Base-by-base conservation (phyloP, 2,329 filamentous ascomycete genomes). In the Fusarium sp. region DNA sequence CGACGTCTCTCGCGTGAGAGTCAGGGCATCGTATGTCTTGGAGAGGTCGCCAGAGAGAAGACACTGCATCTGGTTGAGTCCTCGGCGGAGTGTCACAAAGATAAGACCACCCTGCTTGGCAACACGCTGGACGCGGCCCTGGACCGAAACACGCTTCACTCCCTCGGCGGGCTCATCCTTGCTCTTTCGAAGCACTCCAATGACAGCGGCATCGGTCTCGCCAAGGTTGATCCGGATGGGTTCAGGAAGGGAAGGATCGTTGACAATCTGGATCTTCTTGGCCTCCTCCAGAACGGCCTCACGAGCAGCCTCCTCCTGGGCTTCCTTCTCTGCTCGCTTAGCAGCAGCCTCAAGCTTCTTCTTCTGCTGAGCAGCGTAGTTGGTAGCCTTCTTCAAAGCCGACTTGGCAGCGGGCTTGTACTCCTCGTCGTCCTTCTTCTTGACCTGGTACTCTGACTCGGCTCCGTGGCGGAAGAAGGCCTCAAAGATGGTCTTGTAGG, bases 11-110 rank as follows among this genome's bases (percentile, higher is more conserved):
- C 93, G 91, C 35, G 94, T 94, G 77, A 98, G 90, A 27, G 93
- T 95, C 77, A 97, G 87, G 71, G 94, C 94, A 80, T 97, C 95
- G 86, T 97, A 97, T n/a, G 94, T 96, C 87, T 95, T 95, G 76
- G 94, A 93, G 78, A 98, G 88, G 73, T 95, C 89, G 66, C 95
- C 95, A 4, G 76, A 75, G 20, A 78, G 56, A 4, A 78, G 66
- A 13, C 73, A 72, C 86, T 98, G 95, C 82, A 98, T 88, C 80
- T 92, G 92, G 64, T 77, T 77, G 80, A 95, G 93, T 68, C 96
- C 95, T 80, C 97, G 94, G 74, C 92, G 88, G 70, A 98, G 87
- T 18, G 93, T 96, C 79, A 98, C 88, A 84, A 98, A 98, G 66
- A 95, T 91, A 71, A 95, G 89, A 78, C 93, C 92, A 84, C 95